Conservation (phyloP, 2,329 filamentous ascomycete genomes). For the Neonectria sp. region DNA sequence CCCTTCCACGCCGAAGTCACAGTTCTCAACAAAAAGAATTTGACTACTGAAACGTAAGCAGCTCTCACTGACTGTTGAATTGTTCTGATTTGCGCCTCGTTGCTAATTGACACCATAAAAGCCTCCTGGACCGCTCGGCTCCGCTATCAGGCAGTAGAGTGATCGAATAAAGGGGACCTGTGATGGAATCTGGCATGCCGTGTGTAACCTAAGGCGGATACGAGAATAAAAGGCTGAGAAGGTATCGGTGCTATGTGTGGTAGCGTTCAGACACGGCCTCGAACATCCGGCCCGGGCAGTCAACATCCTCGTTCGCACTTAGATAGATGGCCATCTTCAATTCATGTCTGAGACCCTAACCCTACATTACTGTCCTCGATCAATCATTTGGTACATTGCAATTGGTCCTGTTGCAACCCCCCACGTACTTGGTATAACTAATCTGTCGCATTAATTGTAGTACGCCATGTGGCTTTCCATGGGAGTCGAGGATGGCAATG, state of each 20-base stretch:
- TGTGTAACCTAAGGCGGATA: no score
- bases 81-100: background rate
- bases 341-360: background rate
- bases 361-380: background rate
- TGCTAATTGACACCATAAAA: background rate
- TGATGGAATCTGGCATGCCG: background rate
- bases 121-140: background rate
- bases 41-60: background rate
- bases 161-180: background rate
- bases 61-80: background rate
- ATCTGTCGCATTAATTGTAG: background rate
- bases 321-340: background rate
- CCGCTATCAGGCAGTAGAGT: background rate
- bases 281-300: background rate
- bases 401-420: background rate
- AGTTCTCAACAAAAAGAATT: background rate
- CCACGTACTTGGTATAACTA: background rate
- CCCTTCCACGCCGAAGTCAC: background rate
- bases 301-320: background rate
- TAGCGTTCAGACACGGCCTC: background rate
- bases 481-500: background rate
- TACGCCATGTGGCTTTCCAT: background rate
- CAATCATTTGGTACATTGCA: background rate
- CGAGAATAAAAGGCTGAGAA: background rate
- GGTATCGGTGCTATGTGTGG: background rate